A percentile compares a stretch with the other conserved stretches of the same genome.
These are phyloP conservation scores for Coprinopsis sp. DNA, from an alignment of 768 basidiomycete species.

Conservation along the genomic window DNA sequence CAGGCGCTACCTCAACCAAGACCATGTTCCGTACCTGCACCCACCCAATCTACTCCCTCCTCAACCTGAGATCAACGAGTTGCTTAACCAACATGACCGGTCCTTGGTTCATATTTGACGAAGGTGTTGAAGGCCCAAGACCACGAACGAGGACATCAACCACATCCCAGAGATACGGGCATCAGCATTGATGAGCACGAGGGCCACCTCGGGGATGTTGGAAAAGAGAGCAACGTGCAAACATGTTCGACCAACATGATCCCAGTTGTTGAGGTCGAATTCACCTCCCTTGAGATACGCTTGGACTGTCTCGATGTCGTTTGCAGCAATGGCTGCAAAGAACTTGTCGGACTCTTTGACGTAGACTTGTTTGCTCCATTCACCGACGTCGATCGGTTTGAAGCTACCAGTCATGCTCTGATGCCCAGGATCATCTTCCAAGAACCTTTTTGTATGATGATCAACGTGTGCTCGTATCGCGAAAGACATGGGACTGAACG, in stretches of 20 bases:
- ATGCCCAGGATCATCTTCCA: constrained; percentile 56
- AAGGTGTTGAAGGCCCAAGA: too few relatives aligned
- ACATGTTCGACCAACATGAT: constrained; percentile 57
- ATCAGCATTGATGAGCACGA: constrained; percentile 49
- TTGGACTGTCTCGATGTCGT: constrained; percentile 37
- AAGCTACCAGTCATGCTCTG: constrained; percentile 61
- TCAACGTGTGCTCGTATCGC: background rate
- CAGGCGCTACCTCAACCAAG: too few relatives aligned
- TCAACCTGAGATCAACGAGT: too few relatives aligned
- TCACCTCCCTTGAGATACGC: constrained; percentile 31
- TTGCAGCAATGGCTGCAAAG: constrained; percentile 48
- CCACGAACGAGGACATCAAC: too few relatives aligned
- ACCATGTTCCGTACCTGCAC: too few relatives aligned
- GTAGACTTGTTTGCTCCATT: constrained; percentile 62
- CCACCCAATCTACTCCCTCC: too few relatives aligned
- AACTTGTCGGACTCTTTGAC: constrained; percentile 50
- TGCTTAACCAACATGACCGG: too few relatives aligned
- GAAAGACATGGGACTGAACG: constrained; percentile 17
- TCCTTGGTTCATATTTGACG: too few relatives aligned
- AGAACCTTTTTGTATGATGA: constrained; percentile 35
- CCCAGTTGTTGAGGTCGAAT: constrained; percentile 47
- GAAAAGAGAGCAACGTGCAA: constrained; percentile 55
- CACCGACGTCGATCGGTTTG: constrained; percentile 61
- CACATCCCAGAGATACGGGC: constrained; percentile 52
- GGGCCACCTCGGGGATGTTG: constrained; percentile 40